Conservation (phyloP, 306 rosid species). For the Malus domestica region DNA sequence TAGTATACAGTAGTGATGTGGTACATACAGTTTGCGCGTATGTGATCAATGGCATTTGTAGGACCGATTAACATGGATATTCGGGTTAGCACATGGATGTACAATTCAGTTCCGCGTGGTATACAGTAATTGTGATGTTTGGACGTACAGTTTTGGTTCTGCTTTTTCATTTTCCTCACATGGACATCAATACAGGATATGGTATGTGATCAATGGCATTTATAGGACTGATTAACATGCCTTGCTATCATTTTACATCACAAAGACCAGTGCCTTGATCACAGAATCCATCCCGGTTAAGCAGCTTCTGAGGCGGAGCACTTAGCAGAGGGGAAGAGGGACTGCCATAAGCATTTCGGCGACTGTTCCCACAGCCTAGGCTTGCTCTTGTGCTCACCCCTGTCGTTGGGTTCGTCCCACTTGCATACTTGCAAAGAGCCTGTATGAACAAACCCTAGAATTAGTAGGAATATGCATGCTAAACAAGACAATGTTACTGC, state of each 20-base stretch:
- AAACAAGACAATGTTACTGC: neutral
- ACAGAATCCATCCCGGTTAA: constrained; percentile 53
- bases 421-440: constrained; percentile 62
- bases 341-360: constrained; percentile 65
- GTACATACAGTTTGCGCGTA: too few species aligned
- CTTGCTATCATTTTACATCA: constrained; percentile 39
- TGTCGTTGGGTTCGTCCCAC: constrained; percentile 47
- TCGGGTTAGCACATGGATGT: too few species aligned
- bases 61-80: too few species aligned
- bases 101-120: too few species aligned
- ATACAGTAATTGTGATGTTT: too few species aligned
- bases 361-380: constrained; percentile 78
- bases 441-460: neutral
- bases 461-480: neutral
- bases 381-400: constrained; percentile 53
- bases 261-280: constrained; percentile 65
- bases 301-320: constrained; percentile 66
- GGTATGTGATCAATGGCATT: neutral
- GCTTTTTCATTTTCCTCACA: neutral
- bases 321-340: constrained; percentile 73
- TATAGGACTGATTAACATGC: neutral
- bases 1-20: too few species aligned
- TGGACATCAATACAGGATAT: neutral
- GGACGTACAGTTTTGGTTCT: neutral
- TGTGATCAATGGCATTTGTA: too few species aligned